Evolutionary conservation across 2,329 filamentous ascomycete species (phyloP).

Genomic region (Fusarium tupiense): DNA sequence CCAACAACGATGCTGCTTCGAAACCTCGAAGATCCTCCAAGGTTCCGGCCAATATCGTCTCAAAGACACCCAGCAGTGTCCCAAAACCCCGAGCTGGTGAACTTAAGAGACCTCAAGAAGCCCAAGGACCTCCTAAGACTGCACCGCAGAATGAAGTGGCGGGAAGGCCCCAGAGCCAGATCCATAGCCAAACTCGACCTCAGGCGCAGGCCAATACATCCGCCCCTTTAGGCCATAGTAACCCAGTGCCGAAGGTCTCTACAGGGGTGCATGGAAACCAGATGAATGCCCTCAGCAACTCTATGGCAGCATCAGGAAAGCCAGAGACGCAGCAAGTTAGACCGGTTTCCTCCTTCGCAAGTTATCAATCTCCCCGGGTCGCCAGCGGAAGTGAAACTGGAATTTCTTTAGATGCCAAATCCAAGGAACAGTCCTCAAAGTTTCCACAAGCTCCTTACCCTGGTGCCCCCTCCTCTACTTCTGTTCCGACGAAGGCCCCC

Average conservation of each 20-base stretch:
- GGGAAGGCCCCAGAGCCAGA: not conserved
- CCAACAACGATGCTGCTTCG: not conserved
- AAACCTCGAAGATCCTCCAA: not conserved
- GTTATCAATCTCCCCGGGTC: not conserved
- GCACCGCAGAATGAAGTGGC: not conserved
- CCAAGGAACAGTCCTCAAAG: not conserved
- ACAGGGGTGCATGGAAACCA: not conserved
- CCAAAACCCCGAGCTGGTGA: too few relatives aligned
- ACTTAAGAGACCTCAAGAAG: not conserved
- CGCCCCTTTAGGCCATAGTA: not conserved
- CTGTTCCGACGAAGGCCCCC: not conserved
- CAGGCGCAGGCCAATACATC: not conserved
- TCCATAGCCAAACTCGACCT: not conserved
- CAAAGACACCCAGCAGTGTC: not conserved
- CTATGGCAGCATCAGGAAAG: not conserved
- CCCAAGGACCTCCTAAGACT: not conserved
- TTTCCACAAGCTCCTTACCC: too few relatives aligned
- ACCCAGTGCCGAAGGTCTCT: not conserved
- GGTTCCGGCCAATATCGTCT: not conserved
- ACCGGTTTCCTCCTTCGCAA: not conserved
- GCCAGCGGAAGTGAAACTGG: not conserved
- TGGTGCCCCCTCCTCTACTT: not conserved
- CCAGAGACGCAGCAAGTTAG: not conserved
- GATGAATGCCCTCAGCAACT: not conserved
- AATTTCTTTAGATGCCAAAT: not conserved